These are phyloP conservation scores for Diplosphaera chodatii DNA, from an alignment of 139 green algal genomes.

Conservation along the genomic window DNA sequence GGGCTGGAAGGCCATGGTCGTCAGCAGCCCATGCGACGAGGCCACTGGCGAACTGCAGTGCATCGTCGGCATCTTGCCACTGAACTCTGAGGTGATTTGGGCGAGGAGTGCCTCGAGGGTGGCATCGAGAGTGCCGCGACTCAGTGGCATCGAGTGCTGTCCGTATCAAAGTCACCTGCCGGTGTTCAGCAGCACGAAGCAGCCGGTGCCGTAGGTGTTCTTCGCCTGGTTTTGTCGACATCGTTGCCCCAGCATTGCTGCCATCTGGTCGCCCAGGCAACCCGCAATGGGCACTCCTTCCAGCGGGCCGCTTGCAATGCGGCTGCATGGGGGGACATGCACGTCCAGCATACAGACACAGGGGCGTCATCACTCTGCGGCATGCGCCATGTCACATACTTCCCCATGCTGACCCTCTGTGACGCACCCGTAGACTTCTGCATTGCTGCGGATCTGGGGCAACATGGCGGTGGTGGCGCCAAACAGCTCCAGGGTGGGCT, in stretches of 20 bases:
- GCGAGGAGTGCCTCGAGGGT: too few relatives aligned
- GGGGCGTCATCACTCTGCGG: too few relatives aligned
- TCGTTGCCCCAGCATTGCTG: slow-evolving; percentile 87
- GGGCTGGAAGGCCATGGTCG: slow-evolving; percentile 76
- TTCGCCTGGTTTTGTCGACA: slow-evolving; percentile 81
- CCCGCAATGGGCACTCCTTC: slow-evolving; percentile 77
- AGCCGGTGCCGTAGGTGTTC: slow-evolving; percentile 97
- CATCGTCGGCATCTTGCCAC: too few relatives aligned
- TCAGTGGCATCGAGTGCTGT: too few relatives aligned
- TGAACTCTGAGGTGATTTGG: too few relatives aligned
- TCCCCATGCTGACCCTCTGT: too few relatives aligned
- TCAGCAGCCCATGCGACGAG: slow-evolving; percentile 86
- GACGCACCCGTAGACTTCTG: slow-evolving; percentile 62
- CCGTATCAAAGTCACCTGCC: too few relatives aligned
- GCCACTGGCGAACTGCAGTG: background rate
- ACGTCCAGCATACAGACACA: background rate
- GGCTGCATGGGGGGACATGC: background rate
- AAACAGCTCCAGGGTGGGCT: slow-evolving; percentile 55
- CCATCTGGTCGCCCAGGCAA: slow-evolving; percentile 94
- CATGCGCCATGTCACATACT: too few relatives aligned
- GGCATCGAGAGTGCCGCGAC: too few relatives aligned
- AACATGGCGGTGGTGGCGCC: slow-evolving; percentile 47
- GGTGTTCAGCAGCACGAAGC: slow-evolving; percentile 97
- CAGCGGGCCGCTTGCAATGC: slow-evolving; percentile 24
- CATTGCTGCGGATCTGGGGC: slow-evolving; percentile 74